Evolutionary conservation across 73 alveolate genomes (phyloP).

Genomic region (Breviolum minutum): DNA sequence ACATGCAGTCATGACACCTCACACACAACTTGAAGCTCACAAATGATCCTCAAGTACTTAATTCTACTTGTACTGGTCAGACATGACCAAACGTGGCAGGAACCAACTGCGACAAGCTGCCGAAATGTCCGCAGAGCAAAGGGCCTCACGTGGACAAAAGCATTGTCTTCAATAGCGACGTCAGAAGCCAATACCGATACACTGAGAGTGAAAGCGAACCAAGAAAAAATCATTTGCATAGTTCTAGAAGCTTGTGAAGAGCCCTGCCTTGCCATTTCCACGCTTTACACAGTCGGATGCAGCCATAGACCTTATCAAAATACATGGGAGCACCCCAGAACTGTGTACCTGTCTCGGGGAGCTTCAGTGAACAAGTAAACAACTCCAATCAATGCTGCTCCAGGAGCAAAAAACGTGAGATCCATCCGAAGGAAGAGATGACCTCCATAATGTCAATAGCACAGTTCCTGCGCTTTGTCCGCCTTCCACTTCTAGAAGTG

Average conservation of each 20-base stretch:
- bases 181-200: no score
- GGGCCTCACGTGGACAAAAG: neutral
- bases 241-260: no score
- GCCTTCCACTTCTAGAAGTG: no score
- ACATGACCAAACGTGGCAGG: no score
- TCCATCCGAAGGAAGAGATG: slow-evolving; percentile 80
- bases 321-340: no score
- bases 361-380: no score
- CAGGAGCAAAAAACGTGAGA: slow-evolving; percentile 52
- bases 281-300: slow-evolving; percentile 53
- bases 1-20: no score
- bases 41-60: no score
- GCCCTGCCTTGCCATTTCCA: slow-evolving; percentile 60
- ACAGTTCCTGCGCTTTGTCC: slow-evolving; percentile 40
- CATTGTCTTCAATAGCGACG: no score
- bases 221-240: neutral
- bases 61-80: no score
- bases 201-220: neutral
- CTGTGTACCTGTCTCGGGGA: no score
- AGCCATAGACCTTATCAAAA: slow-evolving; percentile 37
- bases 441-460: slow-evolving; percentile 72
- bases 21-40: no score
- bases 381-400: neutral
- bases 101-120: neutral
- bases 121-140: slow-evolving; percentile 33